These are phyloP conservation scores for Theileria equi DNA, from an alignment of 169 alveolate species.

Conservation along the genomic window DNA sequence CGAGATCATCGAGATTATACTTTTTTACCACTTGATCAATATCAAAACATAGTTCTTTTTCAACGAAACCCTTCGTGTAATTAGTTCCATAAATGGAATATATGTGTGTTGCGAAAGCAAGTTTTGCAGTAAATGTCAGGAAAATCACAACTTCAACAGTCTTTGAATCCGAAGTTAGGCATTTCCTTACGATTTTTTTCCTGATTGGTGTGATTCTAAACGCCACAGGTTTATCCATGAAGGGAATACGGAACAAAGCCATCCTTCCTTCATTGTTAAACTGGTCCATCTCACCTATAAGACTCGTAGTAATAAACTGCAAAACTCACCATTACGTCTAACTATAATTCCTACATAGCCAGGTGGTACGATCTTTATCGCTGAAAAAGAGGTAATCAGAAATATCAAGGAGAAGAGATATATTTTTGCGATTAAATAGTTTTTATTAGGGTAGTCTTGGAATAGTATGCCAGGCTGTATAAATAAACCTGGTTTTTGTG, in stretches of 20 bases:
- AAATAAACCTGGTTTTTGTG: constrained; percentile 55
- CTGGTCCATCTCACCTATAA: constrained; percentile 42
- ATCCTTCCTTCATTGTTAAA: constrained; percentile 43
- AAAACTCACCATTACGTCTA: constrained; percentile 27
- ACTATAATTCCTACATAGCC: constrained; percentile 60
- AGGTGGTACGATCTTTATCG: constrained; percentile 58
- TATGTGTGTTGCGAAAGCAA: constrained; percentile 67
- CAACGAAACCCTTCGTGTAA: constrained; percentile 61
- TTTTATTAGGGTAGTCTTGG: constrained; percentile 14
- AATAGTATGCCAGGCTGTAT: constrained; percentile 51
- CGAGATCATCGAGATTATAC: constrained; percentile 45
- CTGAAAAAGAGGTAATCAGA: constrained; percentile 15
- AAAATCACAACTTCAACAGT: constrained; percentile 54
- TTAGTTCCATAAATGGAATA: constrained; percentile 68
- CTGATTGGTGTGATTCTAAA: constrained; percentile 61
- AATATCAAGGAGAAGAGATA: constrained; percentile 45
- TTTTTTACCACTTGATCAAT: constrained; percentile 68
- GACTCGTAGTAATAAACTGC: background rate
- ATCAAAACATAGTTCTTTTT: constrained; percentile 68
- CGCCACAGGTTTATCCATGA: constrained; percentile 47
- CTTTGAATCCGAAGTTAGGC: constrained; percentile 38
- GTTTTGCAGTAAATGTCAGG: constrained; percentile 57
- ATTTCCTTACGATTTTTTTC: constrained; percentile 39
- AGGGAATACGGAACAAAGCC: constrained; percentile 54
- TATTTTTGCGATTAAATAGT: constrained; percentile 11